These are phyloP conservation scores for Colletotrichum zoysiae DNA, from an alignment of 2,329 filamentous ascomycete species.

Conservation along the genomic window DNA sequence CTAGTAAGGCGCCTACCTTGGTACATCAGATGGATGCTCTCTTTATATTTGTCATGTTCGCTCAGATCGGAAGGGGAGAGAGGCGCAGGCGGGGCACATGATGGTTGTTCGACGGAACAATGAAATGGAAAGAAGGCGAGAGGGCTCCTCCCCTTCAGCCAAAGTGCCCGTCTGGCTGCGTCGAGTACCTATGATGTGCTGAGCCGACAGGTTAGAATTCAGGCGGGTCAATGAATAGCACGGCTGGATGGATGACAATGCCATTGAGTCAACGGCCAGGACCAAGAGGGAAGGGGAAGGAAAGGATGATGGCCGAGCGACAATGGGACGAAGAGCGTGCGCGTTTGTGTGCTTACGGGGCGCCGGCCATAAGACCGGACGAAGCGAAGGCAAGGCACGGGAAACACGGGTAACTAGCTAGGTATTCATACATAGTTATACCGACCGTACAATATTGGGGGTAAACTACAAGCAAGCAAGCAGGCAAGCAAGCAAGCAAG, in stretches of 20 bases:
- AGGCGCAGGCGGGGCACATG: background rate
- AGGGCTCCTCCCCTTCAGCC: background rate
- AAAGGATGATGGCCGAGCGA: slow-evolving; percentile 6
- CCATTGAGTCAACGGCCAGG: slow-evolving; percentile 16
- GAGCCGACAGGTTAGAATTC: slow-evolving; percentile 23
- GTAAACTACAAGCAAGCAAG: too few species aligned
- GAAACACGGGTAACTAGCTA: background rate
- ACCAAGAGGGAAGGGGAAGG: slow-evolving; percentile 21
- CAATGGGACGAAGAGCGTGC: slow-evolving; percentile 35
- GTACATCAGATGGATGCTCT: too few species aligned
- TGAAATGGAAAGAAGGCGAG: background rate
- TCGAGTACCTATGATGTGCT: slow-evolving; percentile 23
- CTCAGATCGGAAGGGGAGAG: background rate
- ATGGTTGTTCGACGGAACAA: slow-evolving; percentile 2
- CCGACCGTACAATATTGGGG: too few species aligned
- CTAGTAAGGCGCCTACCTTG: too few species aligned
- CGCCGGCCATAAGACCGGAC: background rate
- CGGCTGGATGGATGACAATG: background rate
- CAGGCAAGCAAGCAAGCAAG: background rate
- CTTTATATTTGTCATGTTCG: too few species aligned
- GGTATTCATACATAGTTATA: too few species aligned
- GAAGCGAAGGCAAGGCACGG: slow-evolving; percentile 4
- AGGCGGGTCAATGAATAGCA: background rate
- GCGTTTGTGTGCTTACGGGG: background rate
- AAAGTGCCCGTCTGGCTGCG: slow-evolving; percentile 15